phyloP scores from a whole-genome alignment of 805 yeast genomes.

The Candida odintsovae region DNA sequence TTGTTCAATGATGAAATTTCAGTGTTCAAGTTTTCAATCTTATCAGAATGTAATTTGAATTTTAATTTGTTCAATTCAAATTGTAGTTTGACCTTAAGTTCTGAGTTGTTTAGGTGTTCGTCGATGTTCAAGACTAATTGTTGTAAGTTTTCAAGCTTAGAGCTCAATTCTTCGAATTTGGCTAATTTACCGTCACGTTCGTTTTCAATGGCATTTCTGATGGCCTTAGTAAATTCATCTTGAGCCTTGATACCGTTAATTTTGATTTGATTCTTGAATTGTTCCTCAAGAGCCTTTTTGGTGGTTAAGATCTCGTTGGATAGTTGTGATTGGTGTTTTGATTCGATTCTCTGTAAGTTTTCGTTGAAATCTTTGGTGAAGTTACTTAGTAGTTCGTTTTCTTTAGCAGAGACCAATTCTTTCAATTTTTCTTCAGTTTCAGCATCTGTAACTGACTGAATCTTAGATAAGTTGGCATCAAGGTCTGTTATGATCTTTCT shows the following conservation, averaged over 20 bases:
- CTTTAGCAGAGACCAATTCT: slow-evolving; percentile 29
- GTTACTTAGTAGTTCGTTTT: slow-evolving; percentile 51
- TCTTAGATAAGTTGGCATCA: slow-evolving; percentile 16
- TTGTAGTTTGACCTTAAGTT: slow-evolving; percentile 35
- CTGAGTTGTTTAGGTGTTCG: slow-evolving; percentile 31
- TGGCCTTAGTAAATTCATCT: slow-evolving; percentile 53
- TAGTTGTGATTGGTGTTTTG: slow-evolving; percentile 53
- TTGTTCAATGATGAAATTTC: slow-evolving; percentile 19
- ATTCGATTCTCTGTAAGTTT: slow-evolving; percentile 57
- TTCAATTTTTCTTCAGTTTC: slow-evolving; percentile 14
- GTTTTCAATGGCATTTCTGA: slow-evolving; percentile 53
- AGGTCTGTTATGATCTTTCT: slow-evolving; percentile 12
- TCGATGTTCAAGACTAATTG: slow-evolving; percentile 40
- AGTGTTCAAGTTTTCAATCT: slow-evolving; percentile 28
- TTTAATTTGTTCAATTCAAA: slow-evolving; percentile 38
- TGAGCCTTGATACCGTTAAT: slow-evolving; percentile 65
- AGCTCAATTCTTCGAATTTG: slow-evolving; percentile 54
- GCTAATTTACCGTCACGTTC: slow-evolving; percentile 80
- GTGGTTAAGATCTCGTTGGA: slow-evolving; percentile 62
- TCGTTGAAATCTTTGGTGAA: slow-evolving; percentile 55
- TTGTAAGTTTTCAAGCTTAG: slow-evolving; percentile 51
- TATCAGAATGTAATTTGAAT: slow-evolving; percentile 32
- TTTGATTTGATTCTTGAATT: slow-evolving; percentile 68
- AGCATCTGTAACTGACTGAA: slow-evolving; percentile 9
- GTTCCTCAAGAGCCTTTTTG: slow-evolving; percentile 55